Conservation (phyloP, 371 early-diverging fungal genomes). For the Mortierella sp. region DNA sequence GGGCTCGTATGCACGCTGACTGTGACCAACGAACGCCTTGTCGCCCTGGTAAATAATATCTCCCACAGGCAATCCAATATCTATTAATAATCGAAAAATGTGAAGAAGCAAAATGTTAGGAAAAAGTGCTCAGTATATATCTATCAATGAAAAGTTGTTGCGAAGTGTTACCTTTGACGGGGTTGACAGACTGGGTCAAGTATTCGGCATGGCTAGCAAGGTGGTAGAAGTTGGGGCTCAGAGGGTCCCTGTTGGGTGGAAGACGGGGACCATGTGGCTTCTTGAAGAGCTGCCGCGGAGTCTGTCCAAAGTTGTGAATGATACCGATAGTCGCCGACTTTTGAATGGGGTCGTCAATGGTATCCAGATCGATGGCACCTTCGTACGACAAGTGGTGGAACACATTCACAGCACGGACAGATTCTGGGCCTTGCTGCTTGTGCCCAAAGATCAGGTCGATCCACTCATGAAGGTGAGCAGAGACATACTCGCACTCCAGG, state of each 20-base stretch:
- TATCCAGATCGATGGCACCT: constrained; percentile 90
- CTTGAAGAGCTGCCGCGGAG: constrained; percentile 87
- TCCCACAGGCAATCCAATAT: constrained; percentile 69
- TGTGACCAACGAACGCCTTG: constrained; percentile 67
- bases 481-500: constrained; percentile 92
- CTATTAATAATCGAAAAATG: constrained; percentile 27
- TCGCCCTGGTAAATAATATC: constrained; percentile 69
- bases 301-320: constrained; percentile 97
- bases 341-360: constrained; percentile 90
- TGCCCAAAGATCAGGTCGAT: constrained; percentile 93
- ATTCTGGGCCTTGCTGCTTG: constrained; percentile 88
- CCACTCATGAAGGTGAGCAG: constrained; percentile 89
- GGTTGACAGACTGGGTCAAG: constrained; percentile 68
- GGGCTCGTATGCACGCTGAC: constrained; percentile 52
- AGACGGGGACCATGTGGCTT: constrained; percentile 79
- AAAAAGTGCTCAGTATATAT: not conserved
- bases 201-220: constrained; percentile 68
- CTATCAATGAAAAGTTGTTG: no score
- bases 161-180: constrained; percentile 63
- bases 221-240: constrained; percentile 60
- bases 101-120: not conserved
- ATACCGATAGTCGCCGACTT: constrained; percentile 92
- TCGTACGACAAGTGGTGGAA: constrained; percentile 94
- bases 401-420: constrained; percentile 89
- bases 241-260: constrained; percentile 57